Conservation (phyloP, 192 early-diverging fungal genomes). For the Geosiphon pyriformis region DNA sequence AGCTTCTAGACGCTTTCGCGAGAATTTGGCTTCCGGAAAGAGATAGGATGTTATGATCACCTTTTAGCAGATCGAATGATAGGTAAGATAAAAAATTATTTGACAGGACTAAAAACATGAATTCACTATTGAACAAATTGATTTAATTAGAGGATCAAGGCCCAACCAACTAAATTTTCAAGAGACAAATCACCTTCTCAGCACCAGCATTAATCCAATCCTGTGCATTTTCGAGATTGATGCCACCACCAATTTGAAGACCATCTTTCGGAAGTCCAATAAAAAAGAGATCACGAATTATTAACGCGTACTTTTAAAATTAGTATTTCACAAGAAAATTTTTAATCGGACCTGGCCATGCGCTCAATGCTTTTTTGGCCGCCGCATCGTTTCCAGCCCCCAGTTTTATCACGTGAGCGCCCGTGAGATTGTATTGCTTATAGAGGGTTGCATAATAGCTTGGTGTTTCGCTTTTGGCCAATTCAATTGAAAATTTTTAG, state of each 20-base stretch:
- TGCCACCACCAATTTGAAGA: constrained; percentile 94
- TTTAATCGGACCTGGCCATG: constrained; percentile 65
- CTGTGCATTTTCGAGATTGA: constrained; percentile 79
- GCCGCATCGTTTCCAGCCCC: constrained; percentile 83
- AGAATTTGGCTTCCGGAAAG: constrained; percentile 77
- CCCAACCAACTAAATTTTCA: neutral
- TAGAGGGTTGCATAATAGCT: constrained; percentile 83
- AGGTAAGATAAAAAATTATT: too few relatives aligned
- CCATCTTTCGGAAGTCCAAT: constrained; percentile 33
- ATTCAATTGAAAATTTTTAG: constrained; percentile 7
- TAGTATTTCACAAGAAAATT: neutral
- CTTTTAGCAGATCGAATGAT: too few relatives aligned
- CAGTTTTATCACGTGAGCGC: constrained; percentile 95
- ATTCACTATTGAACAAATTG: neutral
- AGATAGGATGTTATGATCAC: constrained; percentile 96
- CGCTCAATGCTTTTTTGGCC: constrained; percentile 69
- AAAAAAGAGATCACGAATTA: neutral
- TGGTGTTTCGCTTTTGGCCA: constrained; percentile 55
- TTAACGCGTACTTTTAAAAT: neutral
- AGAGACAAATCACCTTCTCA: constrained; percentile 53
- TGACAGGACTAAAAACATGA: too few relatives aligned
- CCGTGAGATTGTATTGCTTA: constrained; percentile 57
- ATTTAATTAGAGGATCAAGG: neutral
- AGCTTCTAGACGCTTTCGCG: constrained; percentile 53
- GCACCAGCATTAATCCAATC: constrained; percentile 85